Base-by-base conservation (phyloP, 2,329 filamentous ascomycete species). In the Colletotrichum paranaense region DNA sequence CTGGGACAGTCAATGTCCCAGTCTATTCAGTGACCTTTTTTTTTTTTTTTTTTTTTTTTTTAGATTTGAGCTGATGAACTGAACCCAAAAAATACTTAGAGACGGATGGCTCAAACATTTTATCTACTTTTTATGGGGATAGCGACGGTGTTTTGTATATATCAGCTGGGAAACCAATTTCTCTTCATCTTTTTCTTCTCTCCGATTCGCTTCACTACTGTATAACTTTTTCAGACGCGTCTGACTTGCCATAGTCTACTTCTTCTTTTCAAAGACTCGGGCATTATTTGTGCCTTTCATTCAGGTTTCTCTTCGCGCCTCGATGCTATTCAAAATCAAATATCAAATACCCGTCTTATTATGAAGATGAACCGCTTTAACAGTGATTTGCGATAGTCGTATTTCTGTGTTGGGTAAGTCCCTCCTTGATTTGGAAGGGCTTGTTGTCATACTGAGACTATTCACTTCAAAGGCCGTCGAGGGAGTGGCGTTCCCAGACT, bases 91-190 rank as follows among this genome's bases (percentile, higher is more conserved):
- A 62, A 62, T 5, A 4, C 7, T 52, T 70, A 66, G 70, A 73
- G 46, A 12, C 65, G 70, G 67, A 26, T 53, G 46, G 16, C 32
- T 19, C 49, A 52, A 42, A 14, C 16, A 9, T n/a, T 49, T 49
- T 49, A 4, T 49, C n/a, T 22, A 32, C 19, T 9, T 22, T 53
- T 28, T 26, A 24, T 35, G 12, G 62, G 22, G 62, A 22, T 56
- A 73, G 67, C 70, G 67, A 42, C 49, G 70, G 70, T 73, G 70
- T 73, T 72, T 72, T 24, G 22, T 26, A 56, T 70, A 58, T 55
- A 64, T 56, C 42, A 30, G 65, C 49, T 28, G 70, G 66, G 30
- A 30, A 24, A 53, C 22, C 4, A 22, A 19, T 19, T 6, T 28
- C 9, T 62, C 5, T 19, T 28, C 4, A 24, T 49, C 22, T 24